These are phyloP conservation scores for Xylaria sp. DNA, from an alignment of 2,329 filamentous ascomycete genomes.

Conservation along the genomic window DNA sequence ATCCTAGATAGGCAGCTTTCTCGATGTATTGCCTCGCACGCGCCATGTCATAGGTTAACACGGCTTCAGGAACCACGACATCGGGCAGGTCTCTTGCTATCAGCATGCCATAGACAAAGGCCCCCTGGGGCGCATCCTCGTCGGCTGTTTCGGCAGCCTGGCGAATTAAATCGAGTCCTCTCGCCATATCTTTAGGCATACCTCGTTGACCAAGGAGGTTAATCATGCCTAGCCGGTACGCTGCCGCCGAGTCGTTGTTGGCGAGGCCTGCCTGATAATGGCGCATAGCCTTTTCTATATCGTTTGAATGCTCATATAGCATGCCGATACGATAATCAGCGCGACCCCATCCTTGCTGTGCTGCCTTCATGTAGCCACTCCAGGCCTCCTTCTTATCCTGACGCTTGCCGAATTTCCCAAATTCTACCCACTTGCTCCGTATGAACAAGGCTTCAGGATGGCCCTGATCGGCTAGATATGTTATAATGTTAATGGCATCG, in stretches of 20 bases:
- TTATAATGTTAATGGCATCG: conserved; percentile 92
- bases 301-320: conserved; percentile 96
- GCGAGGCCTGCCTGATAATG: conserved; percentile 88
- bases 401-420: conserved; percentile 92
- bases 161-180: conserved; percentile 83
- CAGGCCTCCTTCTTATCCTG: conserved; percentile 97
- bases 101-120: conserved; percentile 96
- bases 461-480: conserved; percentile 87
- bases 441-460: conserved; percentile 96
- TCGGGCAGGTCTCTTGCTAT: conserved; percentile 91
- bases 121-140: conserved; percentile 95
- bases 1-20: conserved; percentile 94
- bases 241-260: conserved; percentile 86
- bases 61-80: conserved; percentile 77
- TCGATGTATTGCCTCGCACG: conserved; percentile 89
- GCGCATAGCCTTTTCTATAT: conserved; percentile 87
- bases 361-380: conserved; percentile 83
- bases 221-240: conserved; percentile 94
- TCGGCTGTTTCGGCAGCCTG: conserved; percentile 87
- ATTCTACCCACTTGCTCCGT: conserved; percentile 95
- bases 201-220: conserved; percentile 93
- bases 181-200: conserved; percentile 81
- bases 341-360: conserved; percentile 84
- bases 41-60: conserved; percentile 76
- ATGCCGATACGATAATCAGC: conserved; percentile 98